Conservation (phyloP, 75 land plant genomes). For the Pinus tabuliformis region DNA sequence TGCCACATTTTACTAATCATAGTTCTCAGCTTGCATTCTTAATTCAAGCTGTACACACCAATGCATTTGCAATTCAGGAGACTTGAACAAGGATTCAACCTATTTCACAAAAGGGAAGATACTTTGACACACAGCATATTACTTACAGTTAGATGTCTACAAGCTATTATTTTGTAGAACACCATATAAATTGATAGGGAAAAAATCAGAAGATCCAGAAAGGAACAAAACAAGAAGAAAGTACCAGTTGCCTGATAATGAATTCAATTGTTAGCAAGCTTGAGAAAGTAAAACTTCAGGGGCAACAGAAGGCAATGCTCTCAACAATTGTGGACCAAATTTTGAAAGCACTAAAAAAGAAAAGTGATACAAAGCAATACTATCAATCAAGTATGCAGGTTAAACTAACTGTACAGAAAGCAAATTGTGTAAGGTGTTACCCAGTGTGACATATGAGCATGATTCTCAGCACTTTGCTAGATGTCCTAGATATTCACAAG, state of each 20-base stretch:
- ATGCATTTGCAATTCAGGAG: no score
- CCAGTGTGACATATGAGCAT: no score
- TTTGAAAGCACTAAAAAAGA: neutral
- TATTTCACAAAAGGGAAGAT: neutral
- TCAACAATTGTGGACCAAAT: neutral
- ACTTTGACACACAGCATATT: neutral
- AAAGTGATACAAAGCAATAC: no score
- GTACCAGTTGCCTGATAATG: neutral
- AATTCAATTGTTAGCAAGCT: neutral
- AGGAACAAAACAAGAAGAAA: neutral
- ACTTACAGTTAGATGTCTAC: neutral
- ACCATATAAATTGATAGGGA: neutral
- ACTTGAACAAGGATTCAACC: no score
- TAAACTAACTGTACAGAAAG: no score
- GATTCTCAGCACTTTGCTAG: no score
- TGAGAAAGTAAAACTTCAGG: neutral
- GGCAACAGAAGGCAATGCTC: neutral
- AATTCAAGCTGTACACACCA: no score
- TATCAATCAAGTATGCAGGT: no score
- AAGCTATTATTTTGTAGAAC: neutral
- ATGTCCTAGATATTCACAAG: no score
- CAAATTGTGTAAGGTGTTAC: no score
- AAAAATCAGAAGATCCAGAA: neutral
- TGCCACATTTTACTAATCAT: neutral
- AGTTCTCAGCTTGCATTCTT: no score